phyloP scores from a whole-genome alignment of 2,329 filamentous ascomycete genomes.

The Elsinoe perseae region DNA sequence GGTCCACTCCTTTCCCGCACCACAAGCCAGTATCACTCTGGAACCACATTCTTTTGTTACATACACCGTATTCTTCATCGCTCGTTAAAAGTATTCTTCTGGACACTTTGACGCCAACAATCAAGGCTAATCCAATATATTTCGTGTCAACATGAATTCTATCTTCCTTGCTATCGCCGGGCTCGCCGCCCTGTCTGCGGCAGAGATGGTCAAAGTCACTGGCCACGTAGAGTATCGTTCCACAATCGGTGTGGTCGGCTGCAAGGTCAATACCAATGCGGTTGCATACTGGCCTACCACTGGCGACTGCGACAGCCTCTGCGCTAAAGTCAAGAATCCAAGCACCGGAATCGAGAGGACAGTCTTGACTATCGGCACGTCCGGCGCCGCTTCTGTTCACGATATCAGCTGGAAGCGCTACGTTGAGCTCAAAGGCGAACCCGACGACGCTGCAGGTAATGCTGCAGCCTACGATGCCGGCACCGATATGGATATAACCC shows the following conservation, averaged over 20 bases:
- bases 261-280: conserved; percentile 54
- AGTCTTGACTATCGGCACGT: conserved; percentile 52
- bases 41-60: neutral
- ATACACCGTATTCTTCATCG: neutral
- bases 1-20: neutral
- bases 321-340: conserved; percentile 42
- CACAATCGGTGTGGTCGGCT: conserved; percentile 52
- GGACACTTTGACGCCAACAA: neutral
- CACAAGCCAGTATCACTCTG: conserved; percentile 9
- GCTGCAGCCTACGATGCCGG: conserved; percentile 40
- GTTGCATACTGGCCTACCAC: conserved; percentile 53
- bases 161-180: conserved; percentile 19
- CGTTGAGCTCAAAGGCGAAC: conserved; percentile 49
- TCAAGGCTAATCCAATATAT: neutral
- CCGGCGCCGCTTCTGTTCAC: conserved; percentile 43
- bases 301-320: conserved; percentile 50
- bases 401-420: conserved; percentile 57
- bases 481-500: conserved; percentile 45
- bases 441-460: conserved; percentile 33
- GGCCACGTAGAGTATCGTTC: conserved; percentile 52
- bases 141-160: conserved; percentile 16
- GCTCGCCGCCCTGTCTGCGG: conserved; percentile 20
- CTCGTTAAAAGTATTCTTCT: neutral
- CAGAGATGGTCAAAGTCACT: conserved; percentile 32
- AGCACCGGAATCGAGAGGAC: conserved; percentile 45